Evolutionary conservation across 345 rosid genomes (phyloP).

Genomic region (Dipteronia sinensis): DNA sequence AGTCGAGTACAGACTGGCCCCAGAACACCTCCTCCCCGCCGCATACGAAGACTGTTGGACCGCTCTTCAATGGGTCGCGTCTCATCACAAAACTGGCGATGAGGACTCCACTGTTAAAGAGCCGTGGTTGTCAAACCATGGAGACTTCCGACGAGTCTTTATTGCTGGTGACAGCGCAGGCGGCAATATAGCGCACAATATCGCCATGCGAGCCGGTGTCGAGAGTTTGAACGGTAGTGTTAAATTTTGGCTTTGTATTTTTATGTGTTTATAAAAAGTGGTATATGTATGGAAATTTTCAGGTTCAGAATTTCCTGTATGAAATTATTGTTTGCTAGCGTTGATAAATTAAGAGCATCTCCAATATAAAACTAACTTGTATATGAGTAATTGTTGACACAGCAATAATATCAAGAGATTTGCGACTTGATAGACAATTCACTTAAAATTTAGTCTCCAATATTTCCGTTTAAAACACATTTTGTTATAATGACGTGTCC

Average conservation of each 20-base stretch:
- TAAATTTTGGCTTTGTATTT: neutral
- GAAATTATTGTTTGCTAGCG: no score
- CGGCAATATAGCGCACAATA: constrained; percentile 27
- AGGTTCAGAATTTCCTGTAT: no score
- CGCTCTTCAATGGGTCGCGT: constrained; percentile 39
- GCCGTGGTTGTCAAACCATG: constrained; percentile 21
- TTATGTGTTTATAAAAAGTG: no score
- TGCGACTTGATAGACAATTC: no score
- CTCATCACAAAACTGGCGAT: constrained; percentile 11
- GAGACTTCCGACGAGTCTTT: constrained; percentile 26
- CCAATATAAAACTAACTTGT: no score
- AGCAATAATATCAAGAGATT: no score
- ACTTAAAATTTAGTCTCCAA: no score
- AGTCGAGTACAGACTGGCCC: constrained; percentile 46
- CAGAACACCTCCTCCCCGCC: constrained; percentile 36
- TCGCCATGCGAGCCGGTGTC: constrained; percentile 21
- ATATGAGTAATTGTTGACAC: no score
- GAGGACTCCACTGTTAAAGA: neutral
- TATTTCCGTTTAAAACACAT: no score
- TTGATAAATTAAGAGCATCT: no score
- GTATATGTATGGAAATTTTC: no score
- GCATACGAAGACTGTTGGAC: constrained; percentile 43
- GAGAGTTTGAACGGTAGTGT: constrained; percentile 23
- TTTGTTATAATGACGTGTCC: no score
- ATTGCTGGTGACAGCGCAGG: constrained; percentile 40